Base-by-base conservation (phyloP, 1,284 basidiomycete species). In the Fomitopsis palustris region DNA sequence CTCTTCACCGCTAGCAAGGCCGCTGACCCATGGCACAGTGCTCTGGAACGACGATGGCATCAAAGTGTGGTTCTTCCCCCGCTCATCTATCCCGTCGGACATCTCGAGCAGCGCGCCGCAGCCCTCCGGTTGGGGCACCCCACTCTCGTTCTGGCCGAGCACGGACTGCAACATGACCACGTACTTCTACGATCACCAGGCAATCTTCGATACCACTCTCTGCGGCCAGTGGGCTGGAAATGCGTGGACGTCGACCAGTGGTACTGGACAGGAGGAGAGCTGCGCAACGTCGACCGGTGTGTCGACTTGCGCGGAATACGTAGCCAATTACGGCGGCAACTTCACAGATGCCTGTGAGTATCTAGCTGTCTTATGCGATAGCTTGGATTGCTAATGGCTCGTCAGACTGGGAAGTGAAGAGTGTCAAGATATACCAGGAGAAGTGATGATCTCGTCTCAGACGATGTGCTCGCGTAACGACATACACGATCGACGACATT, bases 191-290 rank as follows among this genome's bases (percentile, higher is more conserved):
- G 76, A 85, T 57, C 88, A 95, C 69, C 82, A 82, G 56, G 84
- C 83, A 52, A 93, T 95, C 68, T 89, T 93, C 67, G 87, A 92
- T 69, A 93, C 90, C 25, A 92, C 91, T 6, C 77, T 94, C 56
- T 92, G 91, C 66, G 93, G 93, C 64, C 90, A 95, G 68, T 96
- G 92, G 95, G 93, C 94, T 8, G 86, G 87, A 55, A 80, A 79
- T 54, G 87, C 84, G 9, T 96, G 93, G 93, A 77, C 74, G 57
- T 61, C 72, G 45, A 77, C 86, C 54, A 89, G 88, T 38, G 79
- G 85, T 59, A 87, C 90, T 5, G 93, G 93, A 43, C 91, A 94
- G 74, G 83, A 82, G 12, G 80, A 87, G 70, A 92, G 88, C 68
- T 96, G 94, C 69, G 89, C 90, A 21, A 76, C 85, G 64, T 79